Evolutionary conservation across 768 basidiomycete species (phyloP), one percentile per base, ranked within the genome.

Genomic region (Nidularia pulvinata): DNA sequence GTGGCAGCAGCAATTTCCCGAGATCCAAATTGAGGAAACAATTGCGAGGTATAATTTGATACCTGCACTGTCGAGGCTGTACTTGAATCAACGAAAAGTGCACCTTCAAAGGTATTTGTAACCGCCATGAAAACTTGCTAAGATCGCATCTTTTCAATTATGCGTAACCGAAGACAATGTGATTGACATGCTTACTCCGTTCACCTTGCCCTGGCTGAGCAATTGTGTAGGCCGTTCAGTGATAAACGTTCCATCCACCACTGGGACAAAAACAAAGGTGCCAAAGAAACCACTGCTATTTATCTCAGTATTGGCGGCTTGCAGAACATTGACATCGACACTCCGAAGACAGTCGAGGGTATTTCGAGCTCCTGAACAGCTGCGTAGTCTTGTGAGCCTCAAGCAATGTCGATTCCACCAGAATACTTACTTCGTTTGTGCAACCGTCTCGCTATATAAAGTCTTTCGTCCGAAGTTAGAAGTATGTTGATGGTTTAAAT

Each of bases 161-260:
- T n/a, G n/a, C n/a, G n/a, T n/a, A n/a, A n/a, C n/a, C n/a, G n/a
- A n/a, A n/a, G n/a, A n/a, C n/a, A n/a, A n/a, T n/a, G n/a, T n/a
- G 37, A 42, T 7, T 16, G 33, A 34, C 37, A 37, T 42, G 10
- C 69, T 22, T 59, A 79, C 76, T 30, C 73, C 75, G 43, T 78
- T 79, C 44, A 73, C 54, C 42, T 59, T 63, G 16, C 71, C 65
- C 43, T 61, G 63, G 7, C 55, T 49, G 16, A 78, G 51, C 5
- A 70, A 66, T 52, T 67, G 50, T 0, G 64, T 74, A 7, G 76
- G 73, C 33, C 73, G 62, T 50, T 75, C 71, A 2, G 66, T 57
- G 30, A 77, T 77, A 50, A 75, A 72, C 3, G 61, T 62, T 4
- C 73, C 77, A 53, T 78, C 77, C 5, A 78, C 66, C 16, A 78